Percentiles rank a stretch among this genome's conserved stretches.
These are phyloP conservation scores for Porpolomopsis calyptriformis DNA, from an alignment of 768 basidiomycete species.

Conservation along the genomic window DNA sequence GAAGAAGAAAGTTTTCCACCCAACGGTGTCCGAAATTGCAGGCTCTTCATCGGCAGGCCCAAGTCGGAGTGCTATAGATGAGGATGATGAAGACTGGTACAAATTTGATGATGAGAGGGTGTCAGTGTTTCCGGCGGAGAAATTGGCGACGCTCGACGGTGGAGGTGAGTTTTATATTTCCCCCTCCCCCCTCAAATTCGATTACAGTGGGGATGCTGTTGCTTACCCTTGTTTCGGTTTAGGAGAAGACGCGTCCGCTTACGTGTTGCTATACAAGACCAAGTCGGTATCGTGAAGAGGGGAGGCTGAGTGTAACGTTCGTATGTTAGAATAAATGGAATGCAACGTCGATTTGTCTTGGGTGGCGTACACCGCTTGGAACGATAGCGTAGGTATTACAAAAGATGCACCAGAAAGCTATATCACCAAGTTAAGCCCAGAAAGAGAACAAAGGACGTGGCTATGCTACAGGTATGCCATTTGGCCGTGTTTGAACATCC, in stretches of 20 bases:
- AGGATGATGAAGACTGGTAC: constrained; percentile 80
- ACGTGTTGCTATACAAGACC: constrained; percentile 77
- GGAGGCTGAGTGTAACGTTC: not conserved
- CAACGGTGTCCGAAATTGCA: constrained; percentile 17
- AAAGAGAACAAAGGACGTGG: too few species aligned
- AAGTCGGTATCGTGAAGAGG: constrained; percentile 26
- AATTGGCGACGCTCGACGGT: constrained; percentile 75
- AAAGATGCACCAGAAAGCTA: not conserved
- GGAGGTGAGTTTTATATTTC: constrained; percentile 46
- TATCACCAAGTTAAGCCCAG: too few species aligned
- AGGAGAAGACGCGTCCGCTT: constrained; percentile 79
- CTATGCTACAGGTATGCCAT: constrained; percentile 16
- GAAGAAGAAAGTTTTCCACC: constrained; percentile 62
- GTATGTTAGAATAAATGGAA: too few species aligned
- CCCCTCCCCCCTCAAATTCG: not conserved
- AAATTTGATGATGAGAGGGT: constrained; percentile 97
- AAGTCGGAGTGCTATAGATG: constrained; percentile 24
- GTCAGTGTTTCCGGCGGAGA: constrained; percentile 74
- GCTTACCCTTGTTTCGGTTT: constrained; percentile 13
- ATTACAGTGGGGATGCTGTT: not conserved
- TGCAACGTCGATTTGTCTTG: not conserved
- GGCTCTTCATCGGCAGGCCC: constrained; percentile 12
- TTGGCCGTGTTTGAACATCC: constrained; percentile 18
- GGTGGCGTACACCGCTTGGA: not conserved
- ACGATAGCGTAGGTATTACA: too few species aligned